Percentiles rank a stretch among this genome's conserved stretches.
These are phyloP conservation scores for Neurospora crassa DNA, from an alignment of 2,329 filamentous ascomycete genomes.

Conservation along the genomic window DNA sequence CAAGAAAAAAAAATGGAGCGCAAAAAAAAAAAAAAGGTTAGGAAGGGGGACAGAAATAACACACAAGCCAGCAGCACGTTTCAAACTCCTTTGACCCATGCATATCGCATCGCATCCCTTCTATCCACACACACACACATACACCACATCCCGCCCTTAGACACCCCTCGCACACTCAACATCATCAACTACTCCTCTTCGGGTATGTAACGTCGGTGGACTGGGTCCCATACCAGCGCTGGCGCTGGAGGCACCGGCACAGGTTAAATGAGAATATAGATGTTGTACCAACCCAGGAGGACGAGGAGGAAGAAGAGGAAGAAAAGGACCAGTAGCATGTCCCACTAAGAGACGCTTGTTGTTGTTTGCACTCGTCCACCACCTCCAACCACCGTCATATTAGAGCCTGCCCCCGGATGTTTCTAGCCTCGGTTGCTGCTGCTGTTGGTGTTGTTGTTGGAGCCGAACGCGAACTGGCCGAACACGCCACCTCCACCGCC, in stretches of 20 bases:
- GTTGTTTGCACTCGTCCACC: neutral
- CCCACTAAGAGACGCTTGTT: neutral
- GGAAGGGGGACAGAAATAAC: neutral
- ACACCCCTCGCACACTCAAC: neutral
- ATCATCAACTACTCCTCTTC: neutral
- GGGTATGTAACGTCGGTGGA: neutral
- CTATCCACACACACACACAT: neutral
- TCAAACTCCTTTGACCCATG: neutral
- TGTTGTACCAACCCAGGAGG: neutral
- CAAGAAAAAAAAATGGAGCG: neutral
- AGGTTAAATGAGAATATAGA: neutral
- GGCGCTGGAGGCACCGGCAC: neutral
- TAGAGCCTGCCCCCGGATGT: neutral
- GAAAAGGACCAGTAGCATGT: neutral
- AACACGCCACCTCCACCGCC: constrained; percentile 67
- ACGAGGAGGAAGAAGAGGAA: neutral
- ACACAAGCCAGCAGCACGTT: neutral
- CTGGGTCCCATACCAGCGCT: neutral
- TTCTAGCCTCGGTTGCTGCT: constrained; percentile 1
- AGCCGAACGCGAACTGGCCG: constrained; percentile 55
- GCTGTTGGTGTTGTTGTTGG: neutral
- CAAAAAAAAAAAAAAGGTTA: neutral
- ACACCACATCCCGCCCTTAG: neutral
- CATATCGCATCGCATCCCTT: neutral
- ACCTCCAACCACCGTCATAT: neutral